phyloP scores from a whole-genome alignment of 441 rosid species.

The Populus hybrid region DNA sequence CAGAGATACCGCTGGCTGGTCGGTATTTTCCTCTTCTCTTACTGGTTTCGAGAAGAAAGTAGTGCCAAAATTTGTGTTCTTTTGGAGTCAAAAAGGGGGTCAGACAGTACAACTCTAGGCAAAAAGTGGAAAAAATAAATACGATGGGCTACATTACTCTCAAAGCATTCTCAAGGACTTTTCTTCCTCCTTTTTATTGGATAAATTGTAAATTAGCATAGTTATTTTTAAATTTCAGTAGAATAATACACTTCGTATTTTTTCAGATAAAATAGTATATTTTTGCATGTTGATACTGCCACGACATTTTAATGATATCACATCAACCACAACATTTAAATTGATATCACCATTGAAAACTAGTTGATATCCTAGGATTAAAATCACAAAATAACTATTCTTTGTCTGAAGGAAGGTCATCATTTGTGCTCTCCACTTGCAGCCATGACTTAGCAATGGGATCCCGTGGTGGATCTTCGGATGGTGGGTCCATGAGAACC shows the following conservation, averaged over 20 bases:
- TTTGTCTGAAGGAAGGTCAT: constrained; percentile 76
- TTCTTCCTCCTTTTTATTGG: not conserved
- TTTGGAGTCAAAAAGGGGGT: constrained; percentile 4
- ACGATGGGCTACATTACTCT: not conserved
- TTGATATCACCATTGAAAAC: too few species aligned
- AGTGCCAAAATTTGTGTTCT: constrained; percentile 7
- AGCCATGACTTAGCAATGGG: constrained; percentile 68
- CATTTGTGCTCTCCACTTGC: constrained; percentile 73
- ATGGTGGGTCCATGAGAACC: constrained; percentile 84
- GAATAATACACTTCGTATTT: too few species aligned
- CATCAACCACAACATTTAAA: too few species aligned
- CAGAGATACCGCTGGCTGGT: not conserved
- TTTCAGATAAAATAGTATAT: too few species aligned
- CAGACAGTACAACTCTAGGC: not conserved
- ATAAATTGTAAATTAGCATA: not conserved
- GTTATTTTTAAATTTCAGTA: too few species aligned
- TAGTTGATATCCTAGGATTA: constrained; percentile 70
- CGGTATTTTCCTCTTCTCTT: not conserved
- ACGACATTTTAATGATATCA: too few species aligned
- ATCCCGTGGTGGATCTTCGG: constrained; percentile 76
- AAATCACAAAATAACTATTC: constrained; percentile 74
- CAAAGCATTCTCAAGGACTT: not conserved
- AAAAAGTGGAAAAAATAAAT: not conserved
- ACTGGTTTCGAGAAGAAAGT: not conserved
- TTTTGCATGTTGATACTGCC: too few species aligned